Evolutionary conservation across 305 asterid genomes (phyloP), one percentile per base, ranked within the genome.

Genomic region (Galium porrigens): DNA sequence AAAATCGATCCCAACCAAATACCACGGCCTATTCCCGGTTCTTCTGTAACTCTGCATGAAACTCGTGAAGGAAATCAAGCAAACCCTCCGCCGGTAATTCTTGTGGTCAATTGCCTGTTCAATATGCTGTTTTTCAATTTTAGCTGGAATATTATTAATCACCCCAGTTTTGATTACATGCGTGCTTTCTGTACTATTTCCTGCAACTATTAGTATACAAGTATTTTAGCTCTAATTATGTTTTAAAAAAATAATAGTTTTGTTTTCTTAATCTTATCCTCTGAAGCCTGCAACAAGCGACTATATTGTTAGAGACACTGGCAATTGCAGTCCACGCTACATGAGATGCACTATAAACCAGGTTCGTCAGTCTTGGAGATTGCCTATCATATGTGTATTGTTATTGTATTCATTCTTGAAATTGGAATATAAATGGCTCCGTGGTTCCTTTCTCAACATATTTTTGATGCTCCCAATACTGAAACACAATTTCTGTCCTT

Each of bases 271-370:
- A 61, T 55, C 69, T 73, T 63, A 77, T 51, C 68, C 78, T 67
- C 34, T 72, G 78, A 78, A 94, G 99, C 97, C 99, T 69, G 97
- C 99, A 53, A 87, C 96, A 70, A 87, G 94, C 72, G 97, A 94
- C 56, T 89, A 94, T 75, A 87, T 90, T 63, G 94, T 87, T 70
- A 86, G 77, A 68, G 99, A 94, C 79, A 85, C 95, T 42, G 97
- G 99, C 72, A 94, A 90, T 78, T 90, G 97, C 87, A 94, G 99
- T 73, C 97, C 99, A 48, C 97, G 99, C 69, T 86, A 85, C 86
- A 78, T 94, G 82, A 82, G 99, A 79, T 89, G 96, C 77, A 90
- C 99, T 63, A 80, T 87, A 70, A 94, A 90, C 80, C 97, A 87
- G 97, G 97, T 94, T 44, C 52, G 67, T 46, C 41, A 42, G 67